Percentiles rank a stretch among this genome's conserved stretches.
phyloP scores from a whole-genome alignment of 139 green algal species.

The Raphidocelis subcapitata region DNA sequence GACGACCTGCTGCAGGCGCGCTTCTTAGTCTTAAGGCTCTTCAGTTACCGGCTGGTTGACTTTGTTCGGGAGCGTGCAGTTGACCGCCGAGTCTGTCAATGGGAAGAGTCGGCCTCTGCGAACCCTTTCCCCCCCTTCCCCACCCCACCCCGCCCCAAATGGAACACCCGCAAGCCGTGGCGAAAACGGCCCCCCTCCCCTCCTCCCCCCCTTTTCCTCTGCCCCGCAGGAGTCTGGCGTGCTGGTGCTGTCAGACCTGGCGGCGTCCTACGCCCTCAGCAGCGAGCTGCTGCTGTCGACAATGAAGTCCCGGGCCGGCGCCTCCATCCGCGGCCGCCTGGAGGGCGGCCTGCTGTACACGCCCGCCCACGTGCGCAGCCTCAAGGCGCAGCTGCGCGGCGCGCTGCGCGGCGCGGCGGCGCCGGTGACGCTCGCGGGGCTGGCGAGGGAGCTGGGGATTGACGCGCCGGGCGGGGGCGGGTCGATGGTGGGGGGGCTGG shows the following conservation, averaged over 20 bases:
- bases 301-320: slow-evolving; percentile 40
- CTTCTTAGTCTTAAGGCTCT: too few species aligned
- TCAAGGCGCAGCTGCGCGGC: slow-evolving; percentile 82
- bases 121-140: too few species aligned
- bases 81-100: too few species aligned
- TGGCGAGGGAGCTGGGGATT: slow-evolving; percentile 32
- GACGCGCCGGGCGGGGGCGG: slow-evolving; percentile 11
- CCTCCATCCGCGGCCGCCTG: slow-evolving; percentile 55
- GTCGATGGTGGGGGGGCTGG: slow-evolving; percentile 49
- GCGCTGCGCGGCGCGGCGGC: slow-evolving; percentile 65
- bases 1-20: slow-evolving; percentile 64
- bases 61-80: too few species aligned
- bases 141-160: too few species aligned
- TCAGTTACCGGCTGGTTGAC: too few species aligned
- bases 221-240: slow-evolving; percentile 59
- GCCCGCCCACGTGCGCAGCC: slow-evolving; percentile 65
- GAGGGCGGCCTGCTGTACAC: slow-evolving; percentile 87
- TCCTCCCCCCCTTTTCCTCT: too few species aligned
- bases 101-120: too few species aligned
- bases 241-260: slow-evolving; percentile 76
- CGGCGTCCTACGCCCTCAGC: slow-evolving; percentile 70
- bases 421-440: slow-evolving; percentile 39
- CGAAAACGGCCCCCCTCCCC: too few species aligned
- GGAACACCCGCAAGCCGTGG: too few species aligned
- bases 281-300: slow-evolving; percentile 72